These are phyloP conservation scores for Prunus kanzakura DNA, from an alignment of 306 rosid species.

Conservation along the genomic window DNA sequence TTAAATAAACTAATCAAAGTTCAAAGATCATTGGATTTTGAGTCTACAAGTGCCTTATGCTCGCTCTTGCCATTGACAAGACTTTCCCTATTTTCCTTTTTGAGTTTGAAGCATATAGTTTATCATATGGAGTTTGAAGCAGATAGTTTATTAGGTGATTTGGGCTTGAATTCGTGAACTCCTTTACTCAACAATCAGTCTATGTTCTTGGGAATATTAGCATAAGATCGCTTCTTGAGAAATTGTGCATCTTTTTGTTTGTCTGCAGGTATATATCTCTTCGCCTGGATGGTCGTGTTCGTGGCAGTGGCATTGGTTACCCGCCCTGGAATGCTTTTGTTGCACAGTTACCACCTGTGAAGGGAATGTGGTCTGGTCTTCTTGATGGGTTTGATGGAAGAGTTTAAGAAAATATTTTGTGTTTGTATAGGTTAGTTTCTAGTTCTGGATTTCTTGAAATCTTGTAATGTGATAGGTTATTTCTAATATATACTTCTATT, in stretches of 20 bases:
- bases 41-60: too few species aligned
- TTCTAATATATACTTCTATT: neutral
- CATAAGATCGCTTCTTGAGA: neutral
- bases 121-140: too few species aligned
- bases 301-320: slow-evolving; percentile 90
- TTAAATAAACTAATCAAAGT: neutral
- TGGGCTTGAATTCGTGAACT: too few species aligned
- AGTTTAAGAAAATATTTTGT: slow-evolving; percentile 39
- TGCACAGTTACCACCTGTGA: slow-evolving; percentile 81
- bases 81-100: too few species aligned
- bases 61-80: too few species aligned
- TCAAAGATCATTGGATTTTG: neutral
- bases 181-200: too few species aligned
- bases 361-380: slow-evolving; percentile 95
- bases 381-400: slow-evolving; percentile 94
- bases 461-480: neutral
- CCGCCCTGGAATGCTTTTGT: slow-evolving; percentile 99
- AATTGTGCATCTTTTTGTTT: neutral
- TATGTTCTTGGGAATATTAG: neutral
- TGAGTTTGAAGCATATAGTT: too few species aligned
- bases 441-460: neutral
- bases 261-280: slow-evolving; percentile 77
- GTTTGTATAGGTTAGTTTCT: slow-evolving; percentile 22
- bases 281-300: slow-evolving; percentile 90
- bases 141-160: too few species aligned